Percentiles rank a stretch among this genome's conserved stretches.
Conservation (phyloP, 2,329 filamentous ascomycete species). For the Allantophomopsis lycopodina region DNA sequence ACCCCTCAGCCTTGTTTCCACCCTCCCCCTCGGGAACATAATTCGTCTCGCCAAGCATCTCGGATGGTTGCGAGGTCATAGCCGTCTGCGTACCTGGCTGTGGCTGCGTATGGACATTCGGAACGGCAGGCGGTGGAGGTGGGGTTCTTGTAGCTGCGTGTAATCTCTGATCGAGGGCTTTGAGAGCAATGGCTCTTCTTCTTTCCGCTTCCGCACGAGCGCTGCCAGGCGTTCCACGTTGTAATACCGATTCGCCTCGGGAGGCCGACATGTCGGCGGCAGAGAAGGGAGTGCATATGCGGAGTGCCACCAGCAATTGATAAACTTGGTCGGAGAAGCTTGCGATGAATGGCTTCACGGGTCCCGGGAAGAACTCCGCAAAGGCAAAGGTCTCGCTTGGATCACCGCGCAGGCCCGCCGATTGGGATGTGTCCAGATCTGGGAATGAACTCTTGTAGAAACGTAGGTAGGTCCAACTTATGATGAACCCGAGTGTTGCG, state of each 20-base stretch:
- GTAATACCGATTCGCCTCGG: constrained; percentile 48
- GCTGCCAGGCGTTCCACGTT: constrained; percentile 42
- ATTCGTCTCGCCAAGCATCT: constrained; percentile 54
- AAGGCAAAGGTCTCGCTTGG: constrained; percentile 95
- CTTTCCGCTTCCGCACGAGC: constrained; percentile 43
- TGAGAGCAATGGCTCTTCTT: constrained; percentile 64
- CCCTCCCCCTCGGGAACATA: constrained; percentile 41
- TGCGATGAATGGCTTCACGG: constrained; percentile 64
- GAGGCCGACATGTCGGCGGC: constrained; percentile 65
- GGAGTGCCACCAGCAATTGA: constrained; percentile 57
- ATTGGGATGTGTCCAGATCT: constrained; percentile 49
- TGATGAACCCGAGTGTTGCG: constrained; percentile 67
- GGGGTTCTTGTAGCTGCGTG: constrained; percentile 55
- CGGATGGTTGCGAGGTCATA: constrained; percentile 38
- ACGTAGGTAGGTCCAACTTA: constrained; percentile 88
- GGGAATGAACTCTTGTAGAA: constrained; percentile 77
- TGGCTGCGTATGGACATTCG: constrained; percentile 42
- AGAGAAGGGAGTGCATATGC: constrained; percentile 75
- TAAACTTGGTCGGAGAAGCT: constrained; percentile 65
- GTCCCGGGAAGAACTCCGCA: constrained; percentile 85
- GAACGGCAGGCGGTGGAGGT: constrained; percentile 28
- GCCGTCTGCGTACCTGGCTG: constrained; percentile 39
- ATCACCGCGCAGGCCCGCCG: constrained; percentile 63
- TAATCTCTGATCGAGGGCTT: constrained; percentile 81
- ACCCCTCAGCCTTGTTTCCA: not conserved